Percentiles rank a stretch among this genome's conserved stretches.
These are phyloP conservation scores for Colletotrichum zoysiae DNA, from an alignment of 2,329 filamentous ascomycete genomes.

Conservation along the genomic window DNA sequence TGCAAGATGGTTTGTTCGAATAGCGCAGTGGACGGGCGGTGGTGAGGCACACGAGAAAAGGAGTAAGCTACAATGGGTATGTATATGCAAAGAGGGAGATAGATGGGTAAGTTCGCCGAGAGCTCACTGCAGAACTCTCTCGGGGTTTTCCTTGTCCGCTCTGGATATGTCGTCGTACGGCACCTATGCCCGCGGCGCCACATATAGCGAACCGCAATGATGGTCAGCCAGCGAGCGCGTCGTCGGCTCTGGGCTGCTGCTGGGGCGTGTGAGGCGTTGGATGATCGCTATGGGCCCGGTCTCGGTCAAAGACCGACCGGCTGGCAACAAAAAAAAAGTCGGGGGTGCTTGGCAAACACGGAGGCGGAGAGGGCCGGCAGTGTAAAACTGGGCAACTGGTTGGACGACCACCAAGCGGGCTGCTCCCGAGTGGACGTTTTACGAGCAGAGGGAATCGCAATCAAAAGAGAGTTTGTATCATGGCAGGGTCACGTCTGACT, in stretches of 20 bases:
- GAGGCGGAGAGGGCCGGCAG: constrained; percentile 1
- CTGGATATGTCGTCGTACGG: neutral
- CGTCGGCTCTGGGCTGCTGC: constrained; percentile 12
- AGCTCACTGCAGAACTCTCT: constrained; percentile 14
- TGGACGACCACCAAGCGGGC: neutral
- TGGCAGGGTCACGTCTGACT: constrained; percentile 31
- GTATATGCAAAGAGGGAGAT: neutral
- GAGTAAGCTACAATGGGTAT: too few species aligned
- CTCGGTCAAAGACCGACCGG: constrained; percentile 39
- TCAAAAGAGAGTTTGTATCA: constrained; percentile 39
- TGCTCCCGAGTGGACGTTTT: neutral
- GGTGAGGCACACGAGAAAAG: neutral
- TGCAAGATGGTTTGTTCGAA: neutral
- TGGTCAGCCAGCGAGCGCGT: constrained; percentile 5
- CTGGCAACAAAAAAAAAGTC: constrained; percentile 8
- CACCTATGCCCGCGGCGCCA: constrained; percentile 31
- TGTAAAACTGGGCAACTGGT: constrained; percentile 1
- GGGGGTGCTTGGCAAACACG: neutral
- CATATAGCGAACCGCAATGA: constrained; percentile 2
- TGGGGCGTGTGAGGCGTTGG: constrained; percentile 20
- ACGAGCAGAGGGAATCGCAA: constrained; percentile 14
- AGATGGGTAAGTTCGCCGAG: constrained; percentile 10
- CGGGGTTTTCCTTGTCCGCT: constrained; percentile 26
- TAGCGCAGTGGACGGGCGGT: constrained; percentile 1
- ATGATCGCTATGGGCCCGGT: constrained; percentile 21